Conservation (phyloP, 2,329 filamentous ascomycete species). For the Plectosphaerella cucumerina region DNA sequence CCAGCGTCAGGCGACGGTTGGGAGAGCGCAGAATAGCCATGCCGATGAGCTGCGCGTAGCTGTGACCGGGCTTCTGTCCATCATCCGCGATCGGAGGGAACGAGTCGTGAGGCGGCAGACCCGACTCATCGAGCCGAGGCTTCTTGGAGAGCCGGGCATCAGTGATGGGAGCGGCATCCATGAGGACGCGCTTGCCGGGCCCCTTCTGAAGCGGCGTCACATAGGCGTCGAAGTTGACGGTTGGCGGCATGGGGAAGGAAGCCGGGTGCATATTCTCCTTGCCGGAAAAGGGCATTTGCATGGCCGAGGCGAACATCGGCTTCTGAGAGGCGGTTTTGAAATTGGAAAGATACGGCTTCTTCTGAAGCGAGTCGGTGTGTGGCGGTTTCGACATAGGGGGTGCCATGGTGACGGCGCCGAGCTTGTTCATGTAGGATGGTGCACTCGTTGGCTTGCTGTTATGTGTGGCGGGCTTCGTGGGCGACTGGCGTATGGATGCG, state of each 20-base stretch:
- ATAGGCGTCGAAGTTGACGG: constrained; percentile 46
- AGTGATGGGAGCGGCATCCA: constrained; percentile 70
- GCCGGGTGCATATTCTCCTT: constrained; percentile 56
- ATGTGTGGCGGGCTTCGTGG: constrained; percentile 53
- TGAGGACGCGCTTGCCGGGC: constrained; percentile 56
- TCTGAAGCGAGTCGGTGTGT: constrained; percentile 64
- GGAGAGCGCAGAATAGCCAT: constrained; percentile 93
- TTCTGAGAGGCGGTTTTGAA: constrained; percentile 56
- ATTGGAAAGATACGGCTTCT: constrained; percentile 58
- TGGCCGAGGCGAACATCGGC: constrained; percentile 33
- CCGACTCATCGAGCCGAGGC: constrained; percentile 53
- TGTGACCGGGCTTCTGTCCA: constrained; percentile 83
- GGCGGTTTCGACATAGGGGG: constrained; percentile 53
- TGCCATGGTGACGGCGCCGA: constrained; percentile 65
- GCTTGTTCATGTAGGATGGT: constrained; percentile 35
- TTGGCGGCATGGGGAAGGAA: constrained; percentile 42
- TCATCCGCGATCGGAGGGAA: constrained; percentile 82
- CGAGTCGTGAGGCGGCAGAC: constrained; percentile 67
- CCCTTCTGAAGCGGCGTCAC: constrained; percentile 40
- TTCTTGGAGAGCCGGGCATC: constrained; percentile 65
- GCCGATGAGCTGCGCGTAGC: constrained; percentile 91
- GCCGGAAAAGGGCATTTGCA: constrained; percentile 28
- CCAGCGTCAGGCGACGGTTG: constrained; percentile 77
- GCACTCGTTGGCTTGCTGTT: no score
- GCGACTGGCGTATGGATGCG: constrained; percentile 57